Conservation (phyloP, 73 alveolate species). For the Blepharisma stoltei region DNA sequence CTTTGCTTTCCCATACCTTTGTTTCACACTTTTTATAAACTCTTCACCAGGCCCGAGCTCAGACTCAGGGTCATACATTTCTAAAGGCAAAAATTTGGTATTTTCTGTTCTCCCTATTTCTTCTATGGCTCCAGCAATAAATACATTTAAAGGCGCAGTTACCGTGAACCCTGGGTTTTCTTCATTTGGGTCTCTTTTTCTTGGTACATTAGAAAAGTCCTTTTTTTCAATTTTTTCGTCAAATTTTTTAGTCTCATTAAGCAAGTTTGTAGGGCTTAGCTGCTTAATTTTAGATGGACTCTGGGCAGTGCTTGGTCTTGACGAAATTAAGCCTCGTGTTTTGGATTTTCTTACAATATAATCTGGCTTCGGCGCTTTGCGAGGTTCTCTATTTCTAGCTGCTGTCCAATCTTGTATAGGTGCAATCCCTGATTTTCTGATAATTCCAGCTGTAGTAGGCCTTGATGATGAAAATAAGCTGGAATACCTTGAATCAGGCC, state of each 20-base stretch:
- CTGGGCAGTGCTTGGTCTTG: background rate
- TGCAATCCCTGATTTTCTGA: no score
- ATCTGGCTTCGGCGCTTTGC: background rate
- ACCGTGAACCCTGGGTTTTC: slow-evolving; percentile 3
- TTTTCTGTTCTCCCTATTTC: slow-evolving; percentile 17
- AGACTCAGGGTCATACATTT: slow-evolving; percentile 22
- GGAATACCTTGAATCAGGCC: background rate
- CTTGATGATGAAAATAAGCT: background rate
- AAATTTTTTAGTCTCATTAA: background rate
- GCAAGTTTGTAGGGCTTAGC: slow-evolving; percentile 4
- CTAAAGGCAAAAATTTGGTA: slow-evolving; percentile 26
- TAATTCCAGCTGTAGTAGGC: no score
- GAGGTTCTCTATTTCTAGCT: slow-evolving; percentile 1
- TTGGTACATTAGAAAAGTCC: background rate
- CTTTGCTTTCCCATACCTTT: slow-evolving; percentile 24
- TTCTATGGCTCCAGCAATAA: background rate
- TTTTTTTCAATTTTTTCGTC: background rate
- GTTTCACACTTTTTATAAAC: background rate
- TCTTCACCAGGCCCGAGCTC: background rate
- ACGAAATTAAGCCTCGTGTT: background rate
- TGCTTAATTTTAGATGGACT: background rate
- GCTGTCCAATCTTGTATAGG: background rate
- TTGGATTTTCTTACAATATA: background rate
- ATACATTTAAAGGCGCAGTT: background rate
- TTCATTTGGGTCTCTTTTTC: background rate